Conservation (phyloP, 73 alveolate genomes). For the Uronychia binucleata region DNA sequence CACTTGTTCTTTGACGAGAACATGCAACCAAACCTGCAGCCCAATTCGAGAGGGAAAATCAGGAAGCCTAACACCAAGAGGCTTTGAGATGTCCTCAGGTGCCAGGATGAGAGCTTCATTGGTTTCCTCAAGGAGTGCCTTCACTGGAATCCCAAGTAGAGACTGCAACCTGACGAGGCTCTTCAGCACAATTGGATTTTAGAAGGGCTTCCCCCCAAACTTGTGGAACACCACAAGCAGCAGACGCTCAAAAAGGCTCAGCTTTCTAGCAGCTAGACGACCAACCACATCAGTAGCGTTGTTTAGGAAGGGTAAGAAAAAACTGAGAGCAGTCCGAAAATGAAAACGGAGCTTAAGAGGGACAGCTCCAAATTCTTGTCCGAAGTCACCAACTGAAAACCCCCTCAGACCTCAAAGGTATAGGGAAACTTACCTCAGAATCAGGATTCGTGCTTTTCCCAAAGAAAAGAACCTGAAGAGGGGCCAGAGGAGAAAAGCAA, state of each 20-base stretch:
- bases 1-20: slow-evolving; percentile 31
- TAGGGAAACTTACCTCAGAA: background rate
- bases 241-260: background rate
- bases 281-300: no score
- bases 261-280: no score
- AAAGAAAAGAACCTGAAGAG: background rate
- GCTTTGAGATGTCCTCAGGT: slow-evolving; percentile 28
- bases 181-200: slow-evolving; percentile 55
- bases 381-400: background rate
- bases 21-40: slow-evolving; percentile 14
- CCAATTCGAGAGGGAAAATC: slow-evolving; percentile 28
- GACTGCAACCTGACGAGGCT: slow-evolving; percentile 57
- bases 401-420: background rate
- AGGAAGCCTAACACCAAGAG: slow-evolving; percentile 49
- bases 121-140: slow-evolving; percentile 43
- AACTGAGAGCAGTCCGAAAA: background rate
- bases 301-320: no score
- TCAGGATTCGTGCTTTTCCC: background rate
- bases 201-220: slow-evolving; percentile 59
- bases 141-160: slow-evolving; percentile 47
- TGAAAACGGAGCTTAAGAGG: background rate
- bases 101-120: slow-evolving; percentile 35
- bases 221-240: slow-evolving; percentile 53
- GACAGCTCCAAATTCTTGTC: background rate
- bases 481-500: background rate